These are phyloP conservation scores for Amesomyces nigricolor DNA, from an alignment of 2,329 filamentous ascomycete species.

Conservation along the genomic window DNA sequence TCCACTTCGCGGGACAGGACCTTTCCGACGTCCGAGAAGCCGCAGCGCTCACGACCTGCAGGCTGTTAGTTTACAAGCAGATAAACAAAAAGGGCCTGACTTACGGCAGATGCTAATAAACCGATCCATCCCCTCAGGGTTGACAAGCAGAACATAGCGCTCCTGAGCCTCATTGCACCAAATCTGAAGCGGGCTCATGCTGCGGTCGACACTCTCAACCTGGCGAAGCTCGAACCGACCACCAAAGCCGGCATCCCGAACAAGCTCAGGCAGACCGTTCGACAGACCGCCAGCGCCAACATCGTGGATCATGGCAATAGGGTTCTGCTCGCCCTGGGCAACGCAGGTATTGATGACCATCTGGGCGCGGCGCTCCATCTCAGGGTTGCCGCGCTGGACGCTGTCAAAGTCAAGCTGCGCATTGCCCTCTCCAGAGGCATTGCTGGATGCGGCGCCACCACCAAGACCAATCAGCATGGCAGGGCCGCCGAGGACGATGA, in stretches of 20 bases:
- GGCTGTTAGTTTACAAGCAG: conserved; percentile 16
- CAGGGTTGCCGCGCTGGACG: conserved; percentile 93
- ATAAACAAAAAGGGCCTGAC: conserved; percentile 23
- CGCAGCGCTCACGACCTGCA: conserved; percentile 74
- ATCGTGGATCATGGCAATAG: conserved; percentile 95
- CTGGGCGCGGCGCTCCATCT: conserved; percentile 91
- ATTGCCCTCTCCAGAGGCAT: conserved; percentile 78
- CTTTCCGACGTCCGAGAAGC: conserved; percentile 84
- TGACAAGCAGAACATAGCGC: conserved; percentile 86
- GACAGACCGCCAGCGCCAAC: conserved; percentile 82
- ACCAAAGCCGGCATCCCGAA: conserved; percentile 85
- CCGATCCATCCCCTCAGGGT: conserved; percentile 70
- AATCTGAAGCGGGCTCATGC: conserved; percentile 93
- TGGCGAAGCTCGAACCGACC: conserved; percentile 93
- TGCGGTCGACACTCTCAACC: conserved; percentile 80
- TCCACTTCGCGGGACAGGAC: conserved; percentile 57
- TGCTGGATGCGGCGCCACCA: conserved; percentile 89
- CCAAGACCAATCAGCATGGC: conserved; percentile 97
- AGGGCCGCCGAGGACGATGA: conserved; percentile 89
- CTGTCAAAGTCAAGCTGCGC: conserved; percentile 95
- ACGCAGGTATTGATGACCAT: conserved; percentile 97
- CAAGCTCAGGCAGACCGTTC: conserved; percentile 77
- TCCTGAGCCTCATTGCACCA: conserved; percentile 99
- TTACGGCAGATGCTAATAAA: conserved; percentile 60
- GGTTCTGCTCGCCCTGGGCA: conserved; percentile 75